A percentile compares a stretch with the other conserved stretches of the same genome.
Evolutionary conservation across 2,329 filamentous ascomycete genomes (phyloP).

Genomic region (Diaporthe australafricana): DNA sequence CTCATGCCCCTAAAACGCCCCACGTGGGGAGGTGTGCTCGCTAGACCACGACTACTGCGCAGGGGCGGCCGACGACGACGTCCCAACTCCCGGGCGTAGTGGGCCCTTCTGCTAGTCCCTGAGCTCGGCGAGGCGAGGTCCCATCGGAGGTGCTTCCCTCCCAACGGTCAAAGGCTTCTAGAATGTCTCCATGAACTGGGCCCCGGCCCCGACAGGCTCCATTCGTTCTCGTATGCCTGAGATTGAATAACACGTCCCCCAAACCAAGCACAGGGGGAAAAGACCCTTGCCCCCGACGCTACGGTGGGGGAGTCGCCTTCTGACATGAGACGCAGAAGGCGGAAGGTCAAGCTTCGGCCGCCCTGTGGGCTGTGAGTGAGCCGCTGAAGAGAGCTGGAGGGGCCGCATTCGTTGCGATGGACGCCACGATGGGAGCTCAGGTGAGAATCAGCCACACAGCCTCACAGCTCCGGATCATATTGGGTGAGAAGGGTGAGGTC

Average conservation of each 20-base stretch:
- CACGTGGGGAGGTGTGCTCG: conserved; percentile 20
- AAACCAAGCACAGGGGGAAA: not conserved
- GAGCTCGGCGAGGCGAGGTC: conserved; percentile 2
- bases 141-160: not conserved
- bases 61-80: conserved; percentile 22
- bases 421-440: not conserved
- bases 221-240: conserved; percentile 20
- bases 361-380: not conserved
- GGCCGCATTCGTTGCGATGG: not conserved
- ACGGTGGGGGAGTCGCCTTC: not conserved
- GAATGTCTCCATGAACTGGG: conserved; percentile 25
- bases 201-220: conserved; percentile 2
- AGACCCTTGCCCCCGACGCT: not conserved
- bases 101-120: conserved; percentile 11
- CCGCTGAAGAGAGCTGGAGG: not conserved
- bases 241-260: not conserved
- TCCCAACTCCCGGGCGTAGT: conserved; percentile 17
- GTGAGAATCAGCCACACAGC: not conserved
- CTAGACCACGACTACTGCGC: conserved; percentile 15
- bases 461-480: not conserved
- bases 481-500: not conserved
- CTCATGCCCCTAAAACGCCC: conserved; percentile 27
- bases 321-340: not conserved
- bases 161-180: conserved; percentile 27
- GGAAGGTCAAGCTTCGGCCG: not conserved